Evolutionary conservation across 306 rosid species (phyloP).

Genomic region (Cajanus cajan): DNA sequence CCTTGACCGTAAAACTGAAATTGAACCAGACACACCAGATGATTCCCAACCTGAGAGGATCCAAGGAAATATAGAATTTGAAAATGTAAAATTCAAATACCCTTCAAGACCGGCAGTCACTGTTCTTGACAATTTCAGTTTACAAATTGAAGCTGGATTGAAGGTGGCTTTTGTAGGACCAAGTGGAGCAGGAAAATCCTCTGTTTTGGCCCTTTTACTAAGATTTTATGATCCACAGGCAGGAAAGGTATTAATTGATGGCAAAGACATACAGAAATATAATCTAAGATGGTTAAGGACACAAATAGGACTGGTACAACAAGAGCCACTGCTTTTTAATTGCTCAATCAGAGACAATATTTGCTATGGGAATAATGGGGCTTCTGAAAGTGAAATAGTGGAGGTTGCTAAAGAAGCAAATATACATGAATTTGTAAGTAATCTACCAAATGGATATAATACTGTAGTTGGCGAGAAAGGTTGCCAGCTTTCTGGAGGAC

Average conservation of each 20-base stretch:
- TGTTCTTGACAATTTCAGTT: constrained; percentile 65
- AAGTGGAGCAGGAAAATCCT: constrained; percentile 87
- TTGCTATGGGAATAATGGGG: constrained; percentile 60
- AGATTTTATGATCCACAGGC: constrained; percentile 69
- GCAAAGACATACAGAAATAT: constrained; percentile 62
- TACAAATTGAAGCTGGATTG: constrained; percentile 66
- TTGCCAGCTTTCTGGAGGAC: constrained; percentile 92
- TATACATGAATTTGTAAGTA: constrained; percentile 72
- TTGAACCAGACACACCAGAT: constrained; percentile 59
- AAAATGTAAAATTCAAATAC: constrained; percentile 56
- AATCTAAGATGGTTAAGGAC: constrained; percentile 75
- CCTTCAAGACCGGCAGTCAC: constrained; percentile 69
- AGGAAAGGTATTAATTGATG: constrained; percentile 67
- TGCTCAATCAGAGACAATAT: constrained; percentile 71
- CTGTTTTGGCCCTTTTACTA: constrained; percentile 71
- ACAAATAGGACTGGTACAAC: constrained; percentile 83
- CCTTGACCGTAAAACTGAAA: constrained; percentile 75
- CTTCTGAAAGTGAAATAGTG: constrained; percentile 72
- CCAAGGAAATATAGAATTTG: constrained; percentile 63
- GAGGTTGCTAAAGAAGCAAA: constrained; percentile 73
- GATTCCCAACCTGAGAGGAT: constrained; percentile 44
- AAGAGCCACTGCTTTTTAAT: constrained; percentile 86
- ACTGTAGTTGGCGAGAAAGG: constrained; percentile 84
- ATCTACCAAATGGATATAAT: constrained; percentile 70
- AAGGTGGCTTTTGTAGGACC: constrained; percentile 84